These are phyloP conservation scores for Neopestalotiopsis sp. DNA, from an alignment of 2,329 filamentous ascomycete species.

Conservation along the genomic window DNA sequence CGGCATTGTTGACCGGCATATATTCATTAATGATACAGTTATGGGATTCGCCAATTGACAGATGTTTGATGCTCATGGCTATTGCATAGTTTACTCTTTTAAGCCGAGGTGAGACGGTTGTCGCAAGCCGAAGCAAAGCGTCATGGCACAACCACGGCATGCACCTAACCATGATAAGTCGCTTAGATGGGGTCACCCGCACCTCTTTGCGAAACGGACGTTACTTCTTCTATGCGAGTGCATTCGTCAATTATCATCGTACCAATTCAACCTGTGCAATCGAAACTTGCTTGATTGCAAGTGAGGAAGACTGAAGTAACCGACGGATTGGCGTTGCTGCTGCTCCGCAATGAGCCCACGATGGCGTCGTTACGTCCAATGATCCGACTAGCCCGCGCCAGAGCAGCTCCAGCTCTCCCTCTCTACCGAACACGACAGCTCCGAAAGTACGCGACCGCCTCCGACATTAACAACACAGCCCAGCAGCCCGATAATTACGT, in stretches of 20 bases:
- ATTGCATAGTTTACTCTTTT: not conserved
- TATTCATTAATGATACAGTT: too few species aligned
- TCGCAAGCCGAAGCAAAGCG: not conserved
- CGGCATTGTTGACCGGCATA: too few species aligned
- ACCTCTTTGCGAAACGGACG: not conserved
- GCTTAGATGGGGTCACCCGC: not conserved
- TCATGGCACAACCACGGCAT: not conserved
- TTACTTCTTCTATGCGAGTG: not conserved
- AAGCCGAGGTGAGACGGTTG: not conserved
- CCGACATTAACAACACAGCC: conserved; percentile 30
- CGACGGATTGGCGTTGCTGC: not conserved
- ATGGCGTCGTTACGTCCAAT: conserved; percentile 38
- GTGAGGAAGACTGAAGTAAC: not conserved
- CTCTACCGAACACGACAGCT: conserved; percentile 21
- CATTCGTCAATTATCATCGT: not conserved
- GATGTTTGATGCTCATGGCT: not conserved
- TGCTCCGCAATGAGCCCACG: conserved; percentile 28
- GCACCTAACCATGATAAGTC: not conserved
- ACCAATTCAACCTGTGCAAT: not conserved
- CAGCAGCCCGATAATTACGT: conserved; percentile 33
- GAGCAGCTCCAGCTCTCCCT: conserved; percentile 16
- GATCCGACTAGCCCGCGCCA: conserved; percentile 31
- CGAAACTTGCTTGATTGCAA: not conserved
- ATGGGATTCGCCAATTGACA: too few species aligned
- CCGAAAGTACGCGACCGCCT: conserved; percentile 36